Evolutionary conservation across 169 alveolate genomes (phyloP).

Genomic region (Cryptosporidium ryanae): DNA sequence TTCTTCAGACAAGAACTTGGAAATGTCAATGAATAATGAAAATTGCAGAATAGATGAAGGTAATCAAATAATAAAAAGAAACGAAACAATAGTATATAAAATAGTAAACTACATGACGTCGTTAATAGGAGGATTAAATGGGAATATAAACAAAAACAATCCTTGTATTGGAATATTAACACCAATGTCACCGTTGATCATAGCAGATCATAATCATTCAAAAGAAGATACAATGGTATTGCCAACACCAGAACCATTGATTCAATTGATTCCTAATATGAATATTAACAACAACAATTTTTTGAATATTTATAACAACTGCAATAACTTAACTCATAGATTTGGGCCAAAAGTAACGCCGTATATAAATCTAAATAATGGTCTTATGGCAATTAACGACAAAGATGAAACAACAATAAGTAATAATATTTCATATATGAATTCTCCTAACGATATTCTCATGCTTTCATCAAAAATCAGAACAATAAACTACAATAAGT

Average conservation of each 20-base stretch:
- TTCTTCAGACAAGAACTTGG: neutral
- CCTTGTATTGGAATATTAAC: constrained; percentile 64
- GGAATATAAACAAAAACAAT: constrained; percentile 37
- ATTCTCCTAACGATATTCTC: constrained; percentile 20
- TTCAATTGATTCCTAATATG: constrained; percentile 52
- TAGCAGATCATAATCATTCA: constrained; percentile 8
- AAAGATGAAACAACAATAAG: constrained; percentile 12
- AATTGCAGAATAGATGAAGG: constrained; percentile 18
- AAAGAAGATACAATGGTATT: constrained; percentile 41
- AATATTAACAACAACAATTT: constrained; percentile 4
- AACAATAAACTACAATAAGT: neutral
- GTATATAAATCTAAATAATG: constrained; percentile 39
- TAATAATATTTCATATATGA: constrained; percentile 6
- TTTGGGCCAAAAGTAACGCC: constrained; percentile 72
- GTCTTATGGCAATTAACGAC: constrained; percentile 17
- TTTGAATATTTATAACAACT: neutral
- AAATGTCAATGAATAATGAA: constrained; percentile 48
- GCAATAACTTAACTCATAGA: neutral
- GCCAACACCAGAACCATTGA: constrained; percentile 72
- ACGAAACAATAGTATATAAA: constrained; percentile 44
- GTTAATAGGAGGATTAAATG: constrained; percentile 57
- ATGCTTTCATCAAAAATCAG: constrained; percentile 1
- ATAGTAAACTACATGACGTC: constrained; percentile 69
- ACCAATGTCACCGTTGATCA: constrained; percentile 70
- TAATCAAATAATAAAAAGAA: neutral